Conservation (phyloP, 179 eudicot species). For the Dionaea muscipula region DNA sequence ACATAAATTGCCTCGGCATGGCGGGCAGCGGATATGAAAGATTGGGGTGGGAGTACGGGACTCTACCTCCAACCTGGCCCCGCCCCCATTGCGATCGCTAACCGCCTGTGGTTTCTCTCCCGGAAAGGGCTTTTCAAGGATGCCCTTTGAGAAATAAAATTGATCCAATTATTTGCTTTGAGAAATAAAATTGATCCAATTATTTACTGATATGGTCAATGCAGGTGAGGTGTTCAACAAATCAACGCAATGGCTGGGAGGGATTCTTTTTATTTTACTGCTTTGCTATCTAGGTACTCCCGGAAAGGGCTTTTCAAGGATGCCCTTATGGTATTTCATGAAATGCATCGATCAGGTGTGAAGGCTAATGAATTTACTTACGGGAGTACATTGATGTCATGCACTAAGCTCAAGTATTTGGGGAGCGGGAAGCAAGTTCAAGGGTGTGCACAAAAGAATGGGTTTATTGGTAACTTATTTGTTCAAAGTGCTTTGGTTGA, state of each 20-base stretch:
- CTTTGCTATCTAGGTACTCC: constrained; percentile 50
- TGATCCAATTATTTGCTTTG: too few relatives aligned
- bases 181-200: too few relatives aligned
- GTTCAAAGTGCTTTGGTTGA: constrained; percentile 58
- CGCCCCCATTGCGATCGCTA: too few relatives aligned
- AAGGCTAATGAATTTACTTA: constrained; percentile 53
- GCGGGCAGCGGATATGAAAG: too few relatives aligned
- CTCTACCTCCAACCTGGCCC: too few relatives aligned
- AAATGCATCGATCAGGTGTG: constrained; percentile 35
- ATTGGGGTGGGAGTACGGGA: too few relatives aligned
- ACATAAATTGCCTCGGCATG: too few relatives aligned
- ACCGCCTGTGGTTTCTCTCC: too few relatives aligned
- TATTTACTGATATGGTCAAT: constrained; percentile 25
- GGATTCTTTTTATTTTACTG: constrained; percentile 53
- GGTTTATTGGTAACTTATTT: constrained; percentile 37
- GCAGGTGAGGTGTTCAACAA: constrained; percentile 51
- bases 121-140: constrained; percentile 35
- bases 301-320: constrained; percentile 35
- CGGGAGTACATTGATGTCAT: constrained; percentile 45
- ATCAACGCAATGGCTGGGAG: constrained; percentile 50
- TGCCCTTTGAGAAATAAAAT: too few relatives aligned
- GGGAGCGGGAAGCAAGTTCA: constrained; percentile 41
- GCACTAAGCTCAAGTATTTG: constrained; percentile 35
- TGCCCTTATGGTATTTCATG: constrained; percentile 33
- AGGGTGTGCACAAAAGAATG: constrained; percentile 49